Percentiles rank a stretch among this genome's conserved stretches.
Conservation (phyloP, 768 basidiomycete genomes). For the Auricularia cornea region DNA sequence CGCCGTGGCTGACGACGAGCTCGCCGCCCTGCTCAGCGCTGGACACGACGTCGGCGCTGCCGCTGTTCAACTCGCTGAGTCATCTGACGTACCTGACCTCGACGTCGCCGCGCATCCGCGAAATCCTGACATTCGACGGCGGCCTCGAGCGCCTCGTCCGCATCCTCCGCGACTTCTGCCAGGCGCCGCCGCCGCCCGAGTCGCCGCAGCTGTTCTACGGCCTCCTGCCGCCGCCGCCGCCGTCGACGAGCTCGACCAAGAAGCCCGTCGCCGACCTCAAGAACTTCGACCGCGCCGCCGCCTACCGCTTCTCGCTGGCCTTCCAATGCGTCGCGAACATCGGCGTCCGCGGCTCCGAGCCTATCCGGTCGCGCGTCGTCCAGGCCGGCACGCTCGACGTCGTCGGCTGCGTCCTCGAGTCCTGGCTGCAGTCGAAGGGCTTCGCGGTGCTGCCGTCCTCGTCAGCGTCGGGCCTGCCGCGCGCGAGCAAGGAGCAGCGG, state of each 20-base stretch:
- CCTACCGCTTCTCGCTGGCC: no score
- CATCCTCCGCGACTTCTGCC: constrained; percentile 82
- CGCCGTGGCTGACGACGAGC: not conserved
- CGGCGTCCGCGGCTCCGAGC: no score
- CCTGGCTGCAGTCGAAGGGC: no score
- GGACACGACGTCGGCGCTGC: constrained; percentile 50
- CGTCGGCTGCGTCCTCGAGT: no score
- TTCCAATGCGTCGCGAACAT: no score
- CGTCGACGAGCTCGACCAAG: not conserved
- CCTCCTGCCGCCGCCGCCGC: constrained; percentile 46
- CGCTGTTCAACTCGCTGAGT: constrained; percentile 87
- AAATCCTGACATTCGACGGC: constrained; percentile 97
- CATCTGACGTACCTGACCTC: constrained; percentile 95
- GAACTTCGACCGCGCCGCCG: no score
- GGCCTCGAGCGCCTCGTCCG: constrained; percentile 92
- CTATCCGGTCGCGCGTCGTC: no score
- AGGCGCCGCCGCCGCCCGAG: constrained; percentile 74
- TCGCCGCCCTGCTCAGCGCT: constrained; percentile 26
- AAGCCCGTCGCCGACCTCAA: not conserved
- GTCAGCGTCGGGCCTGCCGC: no score
- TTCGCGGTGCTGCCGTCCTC: no score
- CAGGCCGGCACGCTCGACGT: no score
- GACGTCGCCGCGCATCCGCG: constrained; percentile 93
- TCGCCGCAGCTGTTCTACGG: constrained; percentile 71
- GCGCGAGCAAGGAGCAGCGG: no score